phyloP scores from a whole-genome alignment of 495 filamentous ascomycete genomes.

The Lepraria neglecta region DNA sequence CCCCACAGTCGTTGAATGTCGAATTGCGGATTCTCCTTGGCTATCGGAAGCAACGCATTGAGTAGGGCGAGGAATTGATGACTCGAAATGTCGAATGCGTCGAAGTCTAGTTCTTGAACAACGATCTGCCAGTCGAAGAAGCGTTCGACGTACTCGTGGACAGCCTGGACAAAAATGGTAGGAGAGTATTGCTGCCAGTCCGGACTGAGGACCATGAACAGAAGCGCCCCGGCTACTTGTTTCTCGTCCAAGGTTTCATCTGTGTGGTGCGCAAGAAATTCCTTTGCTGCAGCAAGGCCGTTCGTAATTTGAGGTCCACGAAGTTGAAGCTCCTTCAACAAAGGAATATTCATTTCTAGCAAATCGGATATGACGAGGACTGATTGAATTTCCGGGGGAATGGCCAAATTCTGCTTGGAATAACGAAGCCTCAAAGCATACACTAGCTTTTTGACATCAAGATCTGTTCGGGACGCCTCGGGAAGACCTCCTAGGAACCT shows the following conservation, averaged over 20 bases:
- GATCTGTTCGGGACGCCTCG: conserved; percentile 63
- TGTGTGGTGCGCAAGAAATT: conserved; percentile 59
- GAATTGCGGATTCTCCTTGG: conserved; percentile 52
- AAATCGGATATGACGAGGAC: conserved; percentile 68
- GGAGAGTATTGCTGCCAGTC: conserved; percentile 62
- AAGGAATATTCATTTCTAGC: conserved; percentile 54
- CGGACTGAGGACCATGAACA: conserved; percentile 72
- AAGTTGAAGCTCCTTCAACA: conserved; percentile 72
- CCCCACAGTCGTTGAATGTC: conserved; percentile 88
- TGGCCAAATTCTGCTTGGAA: conserved; percentile 49
- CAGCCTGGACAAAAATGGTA: conserved; percentile 62
- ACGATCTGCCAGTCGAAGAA: conserved; percentile 76
- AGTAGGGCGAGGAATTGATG: conserved; percentile 76
- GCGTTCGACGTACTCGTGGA: conserved; percentile 48
- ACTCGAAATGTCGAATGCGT: conserved; percentile 64
- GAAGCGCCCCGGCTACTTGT: conserved; percentile 72
- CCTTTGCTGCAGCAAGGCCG: conserved; percentile 47
- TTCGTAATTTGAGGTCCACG: conserved; percentile 59
- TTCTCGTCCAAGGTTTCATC: conserved; percentile 68
- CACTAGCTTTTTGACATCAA: conserved; percentile 59
- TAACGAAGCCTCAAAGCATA: conserved; percentile 65
- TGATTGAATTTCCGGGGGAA: conserved; percentile 66
- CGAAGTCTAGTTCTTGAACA: conserved; percentile 75
- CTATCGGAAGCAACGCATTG: conserved; percentile 63
- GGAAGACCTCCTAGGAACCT: conserved; percentile 76